Conservation (phyloP, 169 alveolate genomes). For the Amoebophrya sp. region DNA sequence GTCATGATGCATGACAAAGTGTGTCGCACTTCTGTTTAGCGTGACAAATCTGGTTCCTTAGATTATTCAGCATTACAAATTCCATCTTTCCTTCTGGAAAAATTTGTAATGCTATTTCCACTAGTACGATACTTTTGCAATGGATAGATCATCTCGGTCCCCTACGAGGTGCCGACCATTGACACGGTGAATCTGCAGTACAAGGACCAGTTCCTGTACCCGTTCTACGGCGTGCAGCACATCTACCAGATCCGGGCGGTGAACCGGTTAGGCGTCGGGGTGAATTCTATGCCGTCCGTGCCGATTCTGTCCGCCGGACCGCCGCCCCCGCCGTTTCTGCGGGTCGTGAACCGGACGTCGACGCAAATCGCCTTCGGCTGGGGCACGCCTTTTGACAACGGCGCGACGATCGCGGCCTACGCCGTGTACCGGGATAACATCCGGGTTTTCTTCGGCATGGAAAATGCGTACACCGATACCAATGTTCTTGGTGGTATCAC, state of each 20-base stretch:
- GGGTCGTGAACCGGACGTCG: not conserved
- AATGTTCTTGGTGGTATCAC: not conserved
- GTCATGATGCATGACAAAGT: no score
- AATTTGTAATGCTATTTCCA: no score
- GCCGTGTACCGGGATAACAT: not conserved
- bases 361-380: not conserved
- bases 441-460: not conserved
- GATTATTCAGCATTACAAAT: no score
- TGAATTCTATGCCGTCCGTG: not conserved
- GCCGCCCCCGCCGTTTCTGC: not conserved
- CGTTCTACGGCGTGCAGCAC: not conserved
- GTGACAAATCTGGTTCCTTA: no score
- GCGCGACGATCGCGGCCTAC: not conserved
- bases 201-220: not conserved
- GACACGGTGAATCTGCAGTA: not conserved
- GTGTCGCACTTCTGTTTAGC: no score
- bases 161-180: not conserved
- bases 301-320: not conserved
- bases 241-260: not conserved
- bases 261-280: not conserved
- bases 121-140: no score
- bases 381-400: not conserved
- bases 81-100: no score
- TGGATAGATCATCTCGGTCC: not conserved
- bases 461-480: not conserved